A percentile compares a stretch with the other conserved stretches of the same genome.
Conservation (phyloP, 2,329 filamentous ascomycete genomes). For the Beauveria sp. region DNA sequence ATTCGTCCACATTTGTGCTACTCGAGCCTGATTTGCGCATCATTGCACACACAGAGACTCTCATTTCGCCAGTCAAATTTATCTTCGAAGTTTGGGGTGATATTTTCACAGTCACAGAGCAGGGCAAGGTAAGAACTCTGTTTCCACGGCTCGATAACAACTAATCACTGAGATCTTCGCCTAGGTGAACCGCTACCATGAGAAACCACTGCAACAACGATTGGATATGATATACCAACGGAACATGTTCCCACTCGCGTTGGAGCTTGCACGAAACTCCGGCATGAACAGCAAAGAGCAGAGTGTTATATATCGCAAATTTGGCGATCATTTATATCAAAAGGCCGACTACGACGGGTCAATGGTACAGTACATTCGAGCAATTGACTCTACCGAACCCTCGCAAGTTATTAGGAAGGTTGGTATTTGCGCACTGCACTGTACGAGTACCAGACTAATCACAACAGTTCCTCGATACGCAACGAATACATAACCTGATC, state of each 20-base stretch:
- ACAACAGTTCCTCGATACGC: constrained; percentile 79
- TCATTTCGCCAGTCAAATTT: constrained; percentile 71
- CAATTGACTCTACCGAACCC: constrained; percentile 92
- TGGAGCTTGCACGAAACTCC: constrained; percentile 85
- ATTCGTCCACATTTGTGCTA: constrained; percentile 79
- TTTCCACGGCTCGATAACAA: background rate
- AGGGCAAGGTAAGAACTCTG: constrained; percentile 65
- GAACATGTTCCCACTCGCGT: constrained; percentile 84
- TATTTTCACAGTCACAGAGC: constrained; percentile 79
- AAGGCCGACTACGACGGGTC: constrained; percentile 94
- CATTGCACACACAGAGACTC: constrained; percentile 78
- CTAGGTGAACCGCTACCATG: constrained; percentile 78
- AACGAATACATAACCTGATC: constrained; percentile 94
- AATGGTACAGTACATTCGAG: constrained; percentile 97
- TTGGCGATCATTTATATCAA: constrained; percentile 89
- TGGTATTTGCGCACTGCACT: background rate
- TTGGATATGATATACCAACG: constrained; percentile 90
- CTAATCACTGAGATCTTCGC: background rate
- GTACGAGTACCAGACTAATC: constrained; percentile 18
- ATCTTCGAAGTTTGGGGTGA: constrained; percentile 87
- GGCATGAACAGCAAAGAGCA: constrained; percentile 74
- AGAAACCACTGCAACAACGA: constrained; percentile 83
- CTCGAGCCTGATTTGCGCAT: constrained; percentile 89
- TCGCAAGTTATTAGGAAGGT: constrained; percentile 94
- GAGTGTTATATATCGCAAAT: constrained; percentile 85